Conservation (phyloP, 768 basidiomycete species). For the Heimioporus sp. region DNA sequence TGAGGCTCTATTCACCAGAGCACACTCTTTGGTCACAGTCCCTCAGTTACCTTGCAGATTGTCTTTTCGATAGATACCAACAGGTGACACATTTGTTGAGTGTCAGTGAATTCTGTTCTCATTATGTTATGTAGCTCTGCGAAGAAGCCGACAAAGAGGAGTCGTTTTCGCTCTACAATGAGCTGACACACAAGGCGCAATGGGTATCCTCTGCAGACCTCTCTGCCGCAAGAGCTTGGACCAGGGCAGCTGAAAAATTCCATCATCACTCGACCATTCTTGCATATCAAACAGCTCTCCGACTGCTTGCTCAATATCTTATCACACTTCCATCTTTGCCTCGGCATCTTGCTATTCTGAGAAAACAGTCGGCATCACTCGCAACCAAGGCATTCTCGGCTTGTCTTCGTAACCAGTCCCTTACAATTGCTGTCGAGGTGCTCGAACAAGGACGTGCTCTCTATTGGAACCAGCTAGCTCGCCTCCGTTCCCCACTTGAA, state of each 20-base stretch:
- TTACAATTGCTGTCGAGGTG: slow-evolving; percentile 6
- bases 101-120: too few relatives aligned
- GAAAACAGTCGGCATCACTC: not conserved
- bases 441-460: too few relatives aligned
- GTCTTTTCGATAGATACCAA: too few relatives aligned
- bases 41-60: too few relatives aligned
- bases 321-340: not conserved
- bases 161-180: not conserved
- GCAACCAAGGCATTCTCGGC: slow-evolving; percentile 5
- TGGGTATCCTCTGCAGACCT: not conserved
- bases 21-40: too few relatives aligned
- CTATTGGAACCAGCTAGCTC: slow-evolving; percentile 9
- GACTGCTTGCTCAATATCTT: slow-evolving; percentile 1
- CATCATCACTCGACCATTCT: not conserved
- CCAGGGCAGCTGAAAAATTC: not conserved
- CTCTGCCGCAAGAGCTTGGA: not conserved
- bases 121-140: not conserved
- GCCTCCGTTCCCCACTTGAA: slow-evolving; percentile 4
- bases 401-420: slow-evolving; percentile 8
- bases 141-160: not conserved
- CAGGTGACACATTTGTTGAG: too few relatives aligned
- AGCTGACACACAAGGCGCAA: not conserved
- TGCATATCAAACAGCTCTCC: not conserved
- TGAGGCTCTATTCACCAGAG: too few relatives aligned
- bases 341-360: not conserved